Percentiles rank a stretch among this genome's conserved stretches.
Evolutionary conservation across 2,329 filamentous ascomycete genomes (phyloP).

Genomic region (Sporothrix pallida): DNA sequence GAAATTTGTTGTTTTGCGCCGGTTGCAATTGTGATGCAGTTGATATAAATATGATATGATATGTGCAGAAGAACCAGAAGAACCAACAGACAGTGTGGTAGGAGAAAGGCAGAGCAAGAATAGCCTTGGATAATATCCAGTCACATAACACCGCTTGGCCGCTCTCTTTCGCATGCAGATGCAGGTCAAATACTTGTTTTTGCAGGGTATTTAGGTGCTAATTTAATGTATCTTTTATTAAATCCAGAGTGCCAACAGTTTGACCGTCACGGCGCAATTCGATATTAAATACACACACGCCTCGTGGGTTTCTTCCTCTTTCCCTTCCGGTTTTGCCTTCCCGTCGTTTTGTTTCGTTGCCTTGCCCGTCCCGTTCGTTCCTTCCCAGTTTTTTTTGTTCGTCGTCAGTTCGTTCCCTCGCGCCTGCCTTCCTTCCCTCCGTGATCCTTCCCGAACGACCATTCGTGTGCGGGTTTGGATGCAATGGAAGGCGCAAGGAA

Average conservation of each 20-base stretch:
- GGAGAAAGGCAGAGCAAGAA: no score
- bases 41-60: not conserved
- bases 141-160: constrained; percentile 11
- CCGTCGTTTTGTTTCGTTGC: constrained; percentile 13
- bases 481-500: not conserved
- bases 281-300: constrained; percentile 9
- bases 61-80: not conserved
- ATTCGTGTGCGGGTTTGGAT: not conserved
- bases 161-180: not conserved
- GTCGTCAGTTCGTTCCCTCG: not conserved
- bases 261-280: not conserved
- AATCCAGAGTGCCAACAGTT: constrained; percentile 2
- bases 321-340: constrained; percentile 17
- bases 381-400: constrained; percentile 13
- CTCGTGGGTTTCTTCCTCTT: not conserved
- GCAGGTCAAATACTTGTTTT: not conserved
- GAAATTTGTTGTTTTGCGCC: not conserved
- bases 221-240: not conserved
- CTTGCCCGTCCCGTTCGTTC: constrained; percentile 11
- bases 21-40: constrained; percentile 6
- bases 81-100: not conserved
- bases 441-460: not conserved
- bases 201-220: constrained; percentile 4
- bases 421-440: not conserved
- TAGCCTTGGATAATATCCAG: not conserved